Evolutionary conservation across 192 early-diverging fungal genomes (phyloP), one percentile per base, ranked within the genome.

Genomic region (Backusella australiensis): DNA sequence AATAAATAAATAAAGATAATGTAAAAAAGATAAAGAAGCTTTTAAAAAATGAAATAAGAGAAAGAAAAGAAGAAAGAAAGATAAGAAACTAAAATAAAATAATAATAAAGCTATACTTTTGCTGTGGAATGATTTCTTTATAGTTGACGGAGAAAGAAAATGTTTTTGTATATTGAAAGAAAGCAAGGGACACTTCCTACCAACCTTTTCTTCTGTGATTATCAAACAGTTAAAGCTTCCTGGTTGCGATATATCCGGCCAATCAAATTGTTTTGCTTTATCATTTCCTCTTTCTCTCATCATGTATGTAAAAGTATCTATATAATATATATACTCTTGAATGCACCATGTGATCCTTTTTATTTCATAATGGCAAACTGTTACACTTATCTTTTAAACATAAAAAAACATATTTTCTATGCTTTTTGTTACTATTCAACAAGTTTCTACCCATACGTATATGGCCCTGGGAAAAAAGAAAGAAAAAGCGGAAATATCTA

Each of bases 71-170:
- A 17, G 17, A 39, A 71, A 71, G 38, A 35, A 17, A 38, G n/a
- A 14, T 11, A 56, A 56, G 21, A 56, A 56, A 23, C 52, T 56
- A 56, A 56, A 23, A 56, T 44, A 56, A n/a, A 53, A 53, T 19
- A 53, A 53, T 53, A 21, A 9, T 23, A 21, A 21, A 21, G 5
- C 3, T 21, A 23, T 56, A 23, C 21, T 56, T 56, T 56, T 56
- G 53, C 53, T 56, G 21, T 56, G 53, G 53, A 56, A 56, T 56
- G 53, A 56, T 26, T 56, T 56, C 53, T 56, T 56, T 56, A n/a
- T 17, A 44, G 21, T 23, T 53, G 52, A 53, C 52, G 52, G 52
- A 53, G 52, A 53, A 53, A 53, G 52, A 53, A 53, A 53, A 53
- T 53, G 52, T 53, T 23, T 53, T 21, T 44, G 17, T 44, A 44